Evolutionary conservation across 441 rosid genomes (phyloP), one percentile per base, ranked within the genome.

Genomic region (Arabidopsis lyrata): DNA sequence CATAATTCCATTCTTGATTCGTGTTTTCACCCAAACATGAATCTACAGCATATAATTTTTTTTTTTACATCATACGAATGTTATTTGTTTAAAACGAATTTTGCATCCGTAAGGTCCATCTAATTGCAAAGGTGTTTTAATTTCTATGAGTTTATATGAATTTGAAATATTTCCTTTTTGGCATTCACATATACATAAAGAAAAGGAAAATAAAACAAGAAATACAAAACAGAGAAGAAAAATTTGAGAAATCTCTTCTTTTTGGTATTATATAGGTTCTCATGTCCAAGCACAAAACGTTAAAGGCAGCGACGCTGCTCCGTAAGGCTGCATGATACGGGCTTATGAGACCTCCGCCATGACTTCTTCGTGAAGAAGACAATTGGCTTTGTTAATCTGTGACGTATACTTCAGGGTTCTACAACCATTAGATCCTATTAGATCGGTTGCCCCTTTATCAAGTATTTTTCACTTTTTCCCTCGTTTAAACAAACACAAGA

Each of bases 321-420:
- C 20, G 10, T 45, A 2, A 45, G 10, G 50, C 7, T 5, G 50
- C 50, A 45, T 45, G 50, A 15, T 45, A n/a, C 50, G 50, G 58
- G 58, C 3, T 13, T 54, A 66, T 35, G 59, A 49, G 47, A 35
- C 34, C 32, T 50, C 12, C 5, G 22, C 47, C n/a, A 10, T 5
- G 58, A 49, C 10, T 34, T 48, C 55, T 63, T 55, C 22, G 47
- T 34, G 68, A 32, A 63, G 29, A 47, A 31, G 55, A 10, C 41
- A n/a, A n/a, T 47, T 10, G 12, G 24, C 44, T 6, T 49, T 49
- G 7, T 49, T 54, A 13, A 54, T 53, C 3, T 29, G 6, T 54
- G 59, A 54, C 36, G 5, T 29, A 54, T 54, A 54, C 38, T 54
- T 54, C 6, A 54, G 59, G 35, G 6, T 54, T 29, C 2, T 54